Percentiles rank a stretch among this genome's conserved stretches.
phyloP scores from a whole-genome alignment of 2,329 filamentous ascomycete species.

The Aspergillus ochraceus region DNA sequence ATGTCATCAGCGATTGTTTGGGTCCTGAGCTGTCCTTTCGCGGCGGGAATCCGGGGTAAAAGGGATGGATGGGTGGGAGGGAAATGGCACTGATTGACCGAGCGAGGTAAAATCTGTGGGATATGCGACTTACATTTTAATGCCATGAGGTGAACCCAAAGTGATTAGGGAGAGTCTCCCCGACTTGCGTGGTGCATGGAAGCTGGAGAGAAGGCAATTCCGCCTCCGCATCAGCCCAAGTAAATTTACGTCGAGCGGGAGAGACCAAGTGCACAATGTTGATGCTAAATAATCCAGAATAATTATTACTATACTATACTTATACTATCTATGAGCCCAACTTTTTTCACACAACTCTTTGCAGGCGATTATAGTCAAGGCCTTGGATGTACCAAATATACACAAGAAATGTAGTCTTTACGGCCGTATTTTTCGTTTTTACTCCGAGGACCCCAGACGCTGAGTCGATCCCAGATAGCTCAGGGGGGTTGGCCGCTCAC shows the following conservation, averaged over 20 bases:
- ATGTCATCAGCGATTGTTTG: conserved; percentile 17
- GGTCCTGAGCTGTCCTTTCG: conserved; percentile 13
- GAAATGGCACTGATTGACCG: conserved; percentile 2
- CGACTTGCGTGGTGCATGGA: conserved; percentile 18
- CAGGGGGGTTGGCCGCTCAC: conserved; percentile 46
- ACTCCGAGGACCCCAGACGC: conserved; percentile 64
- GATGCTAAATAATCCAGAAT: conserved; percentile 7
- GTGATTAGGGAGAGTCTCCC: conserved; percentile 27
- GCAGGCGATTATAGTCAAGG: conserved; percentile 11
- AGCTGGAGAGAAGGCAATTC: conserved; percentile 1
- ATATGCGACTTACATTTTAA: conserved; percentile 38
- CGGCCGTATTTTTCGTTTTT: background rate
- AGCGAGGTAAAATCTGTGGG: background rate
- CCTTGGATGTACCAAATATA: conserved; percentile 27
- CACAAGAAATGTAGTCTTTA: conserved; percentile 26
- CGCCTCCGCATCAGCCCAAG: background rate
- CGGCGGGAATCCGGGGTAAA: conserved; percentile 15
- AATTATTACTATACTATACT: conserved; percentile 10
- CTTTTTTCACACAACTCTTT: conserved; percentile 3
- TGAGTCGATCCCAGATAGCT: conserved; percentile 65
- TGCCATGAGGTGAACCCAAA: conserved; percentile 32
- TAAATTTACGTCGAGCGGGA: conserved; percentile 33
- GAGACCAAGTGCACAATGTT: conserved; percentile 32
- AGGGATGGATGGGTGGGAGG: conserved; percentile 2
- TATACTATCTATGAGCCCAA: background rate